Base-by-base conservation (phyloP, 495 filamentous ascomycete genomes). In the Neurospora cerealis region DNA sequence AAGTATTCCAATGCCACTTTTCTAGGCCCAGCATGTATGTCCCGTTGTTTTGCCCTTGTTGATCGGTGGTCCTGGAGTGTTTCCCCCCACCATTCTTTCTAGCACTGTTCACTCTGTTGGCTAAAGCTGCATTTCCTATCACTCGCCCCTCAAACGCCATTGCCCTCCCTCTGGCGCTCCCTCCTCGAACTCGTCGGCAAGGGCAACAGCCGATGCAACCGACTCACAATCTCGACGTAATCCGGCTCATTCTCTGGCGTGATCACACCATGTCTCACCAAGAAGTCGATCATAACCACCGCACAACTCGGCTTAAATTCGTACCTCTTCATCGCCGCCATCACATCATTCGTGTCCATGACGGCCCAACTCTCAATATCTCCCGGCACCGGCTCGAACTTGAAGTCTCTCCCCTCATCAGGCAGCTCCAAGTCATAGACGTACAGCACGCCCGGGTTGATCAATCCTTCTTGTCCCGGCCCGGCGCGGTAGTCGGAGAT, bases 241-340 rank as follows among this genome's bases (percentile, higher is more conserved):
- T 85, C 78, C 72, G 48, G 71, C 81, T 90, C 87, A 32, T 85
- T 84, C 71, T 88, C 86, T 0, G 80, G 72, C 1, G 75, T 87
- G 11, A 90, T 79, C 38, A 88, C 72, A 1, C 88, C 86, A 78
- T 89, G 88, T 40, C 86, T 75, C 40, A 90, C 80, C 32, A 90
- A 84, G 77, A 89, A 89, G 42, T 87, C 86, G 15, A 90, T 75
- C 66, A 87, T 72, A 40, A 87, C 85, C 6, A 84, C 74, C 13
- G 82, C 85, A 73, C 83, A 83, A 74, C 86, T 87, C 1, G 85
- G 81, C 78, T 89, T 90, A 78, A 91, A 91, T 78, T 87, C 83
- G 17, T 81, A 79, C 3, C 72, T 72, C 37, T 77, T 44, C 72
- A 91, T 74, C 0, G 83, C 83, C 28, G 72, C 72, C 69, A 80